These are phyloP conservation scores for Barnettozyma populi DNA, from an alignment of 805 yeast species.

Conservation along the genomic window DNA sequence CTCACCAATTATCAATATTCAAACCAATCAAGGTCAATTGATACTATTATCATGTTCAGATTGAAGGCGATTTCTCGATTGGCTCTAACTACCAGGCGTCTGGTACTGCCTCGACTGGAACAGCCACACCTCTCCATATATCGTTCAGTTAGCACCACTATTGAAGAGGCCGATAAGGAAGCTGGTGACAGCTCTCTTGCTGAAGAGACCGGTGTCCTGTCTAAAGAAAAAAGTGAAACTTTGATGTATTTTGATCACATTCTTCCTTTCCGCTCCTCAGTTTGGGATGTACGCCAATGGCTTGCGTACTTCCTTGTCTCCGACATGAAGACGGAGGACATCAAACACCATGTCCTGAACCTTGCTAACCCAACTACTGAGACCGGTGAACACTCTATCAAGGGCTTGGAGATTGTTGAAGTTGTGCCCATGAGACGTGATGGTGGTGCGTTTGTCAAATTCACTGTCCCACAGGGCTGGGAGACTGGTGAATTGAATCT, in stretches of 20 bases:
- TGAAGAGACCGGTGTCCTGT: slow-evolving; percentile 52
- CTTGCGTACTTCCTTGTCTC: slow-evolving; percentile 33
- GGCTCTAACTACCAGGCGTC: not conserved
- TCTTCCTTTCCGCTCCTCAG: slow-evolving; percentile 38
- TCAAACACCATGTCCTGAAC: slow-evolving; percentile 32
- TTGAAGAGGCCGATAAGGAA: slow-evolving; percentile 39
- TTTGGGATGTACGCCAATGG: slow-evolving; percentile 44
- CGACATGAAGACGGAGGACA: slow-evolving; percentile 33
- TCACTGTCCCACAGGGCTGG: slow-evolving; percentile 49
- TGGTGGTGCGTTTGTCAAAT: slow-evolving; percentile 91
- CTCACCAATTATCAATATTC: not conserved
- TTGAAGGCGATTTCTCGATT: not conserved
- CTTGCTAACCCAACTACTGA: slow-evolving; percentile 33
- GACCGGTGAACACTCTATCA: slow-evolving; percentile 28
- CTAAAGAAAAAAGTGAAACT: slow-evolving; percentile 43
- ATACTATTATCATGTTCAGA: not conserved
- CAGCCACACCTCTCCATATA: not conserved
- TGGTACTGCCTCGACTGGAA: not conserved
- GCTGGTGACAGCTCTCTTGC: slow-evolving; percentile 53
- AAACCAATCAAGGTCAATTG: not conserved
- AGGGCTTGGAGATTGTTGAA: slow-evolving; percentile 44
- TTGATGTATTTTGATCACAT: slow-evolving; percentile 53
- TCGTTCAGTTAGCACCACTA: slow-evolving; percentile 10
- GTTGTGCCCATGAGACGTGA: slow-evolving; percentile 73
- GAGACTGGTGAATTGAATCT: slow-evolving; percentile 49